Conservation (phyloP, 805 yeast genomes). For the Priceomyces fermenticarens region DNA sequence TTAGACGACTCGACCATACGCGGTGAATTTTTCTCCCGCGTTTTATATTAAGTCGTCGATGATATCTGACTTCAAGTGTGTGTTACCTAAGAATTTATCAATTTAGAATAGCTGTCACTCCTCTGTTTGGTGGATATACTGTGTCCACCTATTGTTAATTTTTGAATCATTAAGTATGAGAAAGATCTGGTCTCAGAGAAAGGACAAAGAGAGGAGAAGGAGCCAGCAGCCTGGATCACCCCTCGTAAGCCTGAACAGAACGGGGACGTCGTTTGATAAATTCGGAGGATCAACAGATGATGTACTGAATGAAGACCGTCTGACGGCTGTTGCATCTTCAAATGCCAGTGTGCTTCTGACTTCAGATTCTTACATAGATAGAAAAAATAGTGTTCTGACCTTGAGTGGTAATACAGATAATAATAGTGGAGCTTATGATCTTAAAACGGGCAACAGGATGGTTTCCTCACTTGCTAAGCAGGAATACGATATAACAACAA, state of each 20-base stretch:
- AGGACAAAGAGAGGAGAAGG: conserved; percentile 23
- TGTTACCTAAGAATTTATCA: no score
- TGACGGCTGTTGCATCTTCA: conserved; percentile 8
- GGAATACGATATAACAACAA: conserved; percentile 29
- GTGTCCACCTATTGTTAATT: no score
- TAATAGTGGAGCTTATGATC: neutral
- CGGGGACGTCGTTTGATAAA: neutral
- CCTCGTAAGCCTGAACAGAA: neutral
- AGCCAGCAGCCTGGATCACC: conserved; percentile 7
- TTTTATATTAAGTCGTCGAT: no score
- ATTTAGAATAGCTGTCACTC: no score
- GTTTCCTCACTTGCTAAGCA: conserved; percentile 14
- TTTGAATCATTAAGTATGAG: conserved; percentile 27
- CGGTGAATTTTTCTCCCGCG: no score
- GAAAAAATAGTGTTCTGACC: neutral
- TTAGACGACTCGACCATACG: no score
- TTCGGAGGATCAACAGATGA: conserved; percentile 1
- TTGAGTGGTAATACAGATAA: neutral
- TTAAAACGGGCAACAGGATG: conserved; percentile 2
- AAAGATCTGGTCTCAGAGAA: conserved; percentile 26
- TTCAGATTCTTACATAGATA: neutral
- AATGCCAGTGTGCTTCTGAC: conserved; percentile 8
- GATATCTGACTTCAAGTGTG: no score
- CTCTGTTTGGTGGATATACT: no score
- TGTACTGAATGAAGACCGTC: conserved; percentile 8